Base-by-base conservation (phyloP, 305 asterid species). In the Striga hermonthica region DNA sequence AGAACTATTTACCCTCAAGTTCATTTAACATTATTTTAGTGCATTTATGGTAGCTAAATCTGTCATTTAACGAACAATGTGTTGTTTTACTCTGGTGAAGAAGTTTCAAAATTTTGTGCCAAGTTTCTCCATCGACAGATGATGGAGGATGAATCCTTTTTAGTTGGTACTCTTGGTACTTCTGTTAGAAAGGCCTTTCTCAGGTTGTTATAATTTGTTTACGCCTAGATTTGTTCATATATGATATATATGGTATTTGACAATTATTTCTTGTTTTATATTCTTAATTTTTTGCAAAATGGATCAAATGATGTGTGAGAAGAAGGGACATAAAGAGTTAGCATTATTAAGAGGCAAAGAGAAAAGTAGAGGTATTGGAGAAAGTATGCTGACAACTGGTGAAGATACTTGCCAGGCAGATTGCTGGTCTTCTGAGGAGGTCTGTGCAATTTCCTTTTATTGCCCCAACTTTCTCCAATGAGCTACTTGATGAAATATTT, bases 261-360 rank as follows among this genome's bases (percentile, higher is more conserved):
- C 65, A 60, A 56, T 49, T 62, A 11, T 36, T 60, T 71, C 31
- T 63, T 44, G 64, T 61, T 38, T 65, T 44, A 44, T 53, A 39
- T 52, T 66, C 34, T 76, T 71, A 53, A 31, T 55, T 37, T 74
- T 66, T 62, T 79, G 75, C 82, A 93, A 97, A 84, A 90, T 93
- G 95, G 99, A 93, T 59, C 94, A 86, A 78, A 80, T 90, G 97
- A 93, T 93, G 96, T 80, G 89, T 73, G 94, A 85, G 69, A 83
- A 62, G 66, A 72, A 79, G 45, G 94, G 97, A 66, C 82, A 72
- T 71, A 88, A 79, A 73, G 97, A 93, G 77, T 79, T 90, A 71
- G 86, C 83, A 22, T 49, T 77, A 67, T 76, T 90, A 40, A 81
- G 73, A 72, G 94, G 79, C 61, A 79, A 80, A 78, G 74, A 60